These are phyloP conservation scores for Salvia hispanica DNA, from an alignment of 257 asterid species.

Conservation along the genomic window DNA sequence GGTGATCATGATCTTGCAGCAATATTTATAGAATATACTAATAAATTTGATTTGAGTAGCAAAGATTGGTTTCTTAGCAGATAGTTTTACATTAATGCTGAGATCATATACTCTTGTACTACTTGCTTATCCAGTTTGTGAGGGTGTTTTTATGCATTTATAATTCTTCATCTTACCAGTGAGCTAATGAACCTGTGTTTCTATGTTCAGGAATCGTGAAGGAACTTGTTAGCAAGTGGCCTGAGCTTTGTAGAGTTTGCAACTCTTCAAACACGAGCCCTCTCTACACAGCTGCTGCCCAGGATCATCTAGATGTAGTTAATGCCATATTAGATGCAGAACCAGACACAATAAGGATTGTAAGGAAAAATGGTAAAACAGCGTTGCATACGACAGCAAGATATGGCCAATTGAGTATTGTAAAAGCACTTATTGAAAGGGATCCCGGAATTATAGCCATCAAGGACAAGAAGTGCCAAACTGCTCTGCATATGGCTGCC, in stretches of 20 bases:
- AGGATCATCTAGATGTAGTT: conserved; percentile 72
- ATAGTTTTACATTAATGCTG: background rate
- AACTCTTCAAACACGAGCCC: conserved; percentile 93
- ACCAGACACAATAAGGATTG: conserved; percentile 57
- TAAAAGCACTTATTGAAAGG: conserved; percentile 66
- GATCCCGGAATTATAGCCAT: conserved; percentile 75
- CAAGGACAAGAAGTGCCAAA: conserved; percentile 96
- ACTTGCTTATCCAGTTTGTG: conserved; percentile 6
- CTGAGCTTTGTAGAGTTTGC: conserved; percentile 90
- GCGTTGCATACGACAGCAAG: conserved; percentile 91
- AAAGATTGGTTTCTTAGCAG: background rate
- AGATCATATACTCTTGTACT: background rate
- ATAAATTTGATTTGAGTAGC: background rate
- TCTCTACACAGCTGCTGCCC: conserved; percentile 83
- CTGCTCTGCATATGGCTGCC: conserved; percentile 98
- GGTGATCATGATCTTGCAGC: background rate
- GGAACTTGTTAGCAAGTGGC: conserved; percentile 72
- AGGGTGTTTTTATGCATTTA: background rate
- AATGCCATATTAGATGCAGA: conserved; percentile 89
- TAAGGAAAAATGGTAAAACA: conserved; percentile 92
- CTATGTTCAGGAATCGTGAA: conserved; percentile 62
- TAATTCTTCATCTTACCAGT: conserved; percentile 5
- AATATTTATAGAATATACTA: background rate
- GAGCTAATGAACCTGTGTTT: conserved; percentile 15
- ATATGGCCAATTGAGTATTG: conserved; percentile 70